Evolutionary conservation across 2,329 filamentous ascomycete genomes (phyloP).

Genomic region (Cladosporium sp.): DNA sequence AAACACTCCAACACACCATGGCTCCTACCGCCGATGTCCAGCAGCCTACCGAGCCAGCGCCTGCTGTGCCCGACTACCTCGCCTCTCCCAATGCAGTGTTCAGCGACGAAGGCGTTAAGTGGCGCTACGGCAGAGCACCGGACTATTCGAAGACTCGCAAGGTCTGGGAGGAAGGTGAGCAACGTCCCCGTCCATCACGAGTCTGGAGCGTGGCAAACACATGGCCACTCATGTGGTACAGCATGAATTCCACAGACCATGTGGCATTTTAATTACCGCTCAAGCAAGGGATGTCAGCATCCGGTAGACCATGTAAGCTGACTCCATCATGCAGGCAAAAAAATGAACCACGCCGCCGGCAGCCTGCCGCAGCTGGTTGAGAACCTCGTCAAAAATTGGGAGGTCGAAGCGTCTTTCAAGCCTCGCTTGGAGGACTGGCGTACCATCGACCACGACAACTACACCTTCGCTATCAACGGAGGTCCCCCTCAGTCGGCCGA

Average conservation of each 20-base stretch:
- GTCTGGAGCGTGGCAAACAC: slow-evolving; percentile 1
- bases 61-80: slow-evolving; percentile 53
- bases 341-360: slow-evolving; percentile 49
- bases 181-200: neutral
- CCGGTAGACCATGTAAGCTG: slow-evolving; percentile 4
- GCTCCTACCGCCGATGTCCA: slow-evolving; percentile 23
- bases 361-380: slow-evolving; percentile 59
- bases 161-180: slow-evolving; percentile 55
- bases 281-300: slow-evolving; percentile 10
- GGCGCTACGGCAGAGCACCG: slow-evolving; percentile 57
- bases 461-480: slow-evolving; percentile 62
- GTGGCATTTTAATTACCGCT: neutral
- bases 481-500: slow-evolving; percentile 52
- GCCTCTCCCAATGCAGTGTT: slow-evolving; percentile 55
- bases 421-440: slow-evolving; percentile 57
- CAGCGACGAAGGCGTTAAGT: slow-evolving; percentile 49
- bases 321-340: slow-evolving; percentile 46
- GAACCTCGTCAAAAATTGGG: slow-evolving; percentile 70
- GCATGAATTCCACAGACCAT: neutral
- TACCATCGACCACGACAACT: slow-evolving; percentile 56
- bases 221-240: neutral
- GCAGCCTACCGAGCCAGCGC: slow-evolving; percentile 25
- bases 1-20: neutral
- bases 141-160: slow-evolving; percentile 62
- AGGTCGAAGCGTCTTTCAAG: slow-evolving; percentile 67